Conservation (phyloP, 306 rosid genomes). For the Pterocarpus santalinus region DNA sequence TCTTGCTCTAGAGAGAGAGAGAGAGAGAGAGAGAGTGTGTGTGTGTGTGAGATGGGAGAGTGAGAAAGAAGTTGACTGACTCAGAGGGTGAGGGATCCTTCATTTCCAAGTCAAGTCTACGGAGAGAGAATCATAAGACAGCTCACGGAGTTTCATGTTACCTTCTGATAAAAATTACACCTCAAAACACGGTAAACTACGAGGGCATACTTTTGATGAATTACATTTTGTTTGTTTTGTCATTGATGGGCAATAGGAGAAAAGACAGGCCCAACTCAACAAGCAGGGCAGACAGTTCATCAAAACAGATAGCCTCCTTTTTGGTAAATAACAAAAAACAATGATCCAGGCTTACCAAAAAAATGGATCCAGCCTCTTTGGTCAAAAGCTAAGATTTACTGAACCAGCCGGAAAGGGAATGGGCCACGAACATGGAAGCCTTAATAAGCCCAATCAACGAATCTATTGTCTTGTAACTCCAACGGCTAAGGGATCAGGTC, state of each 20-base stretch:
- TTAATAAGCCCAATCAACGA: not conserved
- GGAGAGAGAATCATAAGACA: not conserved
- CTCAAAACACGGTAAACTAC: not conserved
- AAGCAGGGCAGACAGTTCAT: no score
- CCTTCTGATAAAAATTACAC: not conserved
- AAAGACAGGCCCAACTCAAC: no score
- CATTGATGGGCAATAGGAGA: no score
- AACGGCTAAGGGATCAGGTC: not conserved
- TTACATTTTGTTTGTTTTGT: no score
- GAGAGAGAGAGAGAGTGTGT: not conserved
- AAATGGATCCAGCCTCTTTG: no score
- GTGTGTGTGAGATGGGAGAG: no score
- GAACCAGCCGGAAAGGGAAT: no score
- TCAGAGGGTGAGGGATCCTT: not conserved
- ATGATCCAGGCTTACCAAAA: no score
- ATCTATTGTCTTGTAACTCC: not conserved
- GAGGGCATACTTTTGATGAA: not conserved
- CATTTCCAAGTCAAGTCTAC: conserved; percentile 38
- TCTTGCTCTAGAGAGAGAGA: not conserved
- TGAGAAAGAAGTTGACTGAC: conserved; percentile 1
- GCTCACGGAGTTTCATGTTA: no score
- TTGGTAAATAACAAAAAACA: no score
- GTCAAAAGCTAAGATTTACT: no score
- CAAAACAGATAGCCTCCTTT: no score
- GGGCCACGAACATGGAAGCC: not conserved